Evolutionary conservation across 129 eudicot genomes (phyloP).

Genomic region (Artemisia argyi): DNA sequence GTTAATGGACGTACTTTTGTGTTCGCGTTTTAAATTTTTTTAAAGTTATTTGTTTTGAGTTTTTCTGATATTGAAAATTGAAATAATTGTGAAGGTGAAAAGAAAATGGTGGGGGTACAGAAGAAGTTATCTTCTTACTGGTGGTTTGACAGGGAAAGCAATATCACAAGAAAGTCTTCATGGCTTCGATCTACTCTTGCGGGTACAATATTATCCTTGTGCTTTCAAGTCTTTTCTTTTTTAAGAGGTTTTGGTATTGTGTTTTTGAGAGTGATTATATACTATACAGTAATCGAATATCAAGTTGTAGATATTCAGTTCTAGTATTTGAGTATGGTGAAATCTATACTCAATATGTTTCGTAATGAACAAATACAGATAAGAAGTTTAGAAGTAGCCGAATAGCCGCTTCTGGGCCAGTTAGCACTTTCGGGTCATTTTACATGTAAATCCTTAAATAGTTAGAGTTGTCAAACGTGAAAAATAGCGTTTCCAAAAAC

Average conservation of each 20-base stretch:
- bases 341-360: no score
- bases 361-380: no score
- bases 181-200: constrained; percentile 82
- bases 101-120: constrained; percentile 43
- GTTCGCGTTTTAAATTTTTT: no score
- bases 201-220: constrained; percentile 31
- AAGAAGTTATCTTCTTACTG: constrained; percentile 48
- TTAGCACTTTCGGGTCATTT: no score
- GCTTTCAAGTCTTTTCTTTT: constrained; percentile 2
- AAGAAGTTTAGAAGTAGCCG: no score
- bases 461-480: no score
- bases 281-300: not conserved
- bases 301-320: no score
- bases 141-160: constrained; percentile 70
- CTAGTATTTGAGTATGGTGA: no score
- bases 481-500: no score
- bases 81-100: constrained; percentile 18
- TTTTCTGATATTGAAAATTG: not conserved
- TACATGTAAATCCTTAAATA: not conserved
- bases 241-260: not conserved
- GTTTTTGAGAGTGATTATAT: not conserved
- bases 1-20: not conserved
- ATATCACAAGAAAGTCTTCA: constrained; percentile 48
- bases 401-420: no score
- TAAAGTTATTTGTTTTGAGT: no score